Conservation (phyloP, 305 asterid species). For the Andrographis paniculata region DNA sequence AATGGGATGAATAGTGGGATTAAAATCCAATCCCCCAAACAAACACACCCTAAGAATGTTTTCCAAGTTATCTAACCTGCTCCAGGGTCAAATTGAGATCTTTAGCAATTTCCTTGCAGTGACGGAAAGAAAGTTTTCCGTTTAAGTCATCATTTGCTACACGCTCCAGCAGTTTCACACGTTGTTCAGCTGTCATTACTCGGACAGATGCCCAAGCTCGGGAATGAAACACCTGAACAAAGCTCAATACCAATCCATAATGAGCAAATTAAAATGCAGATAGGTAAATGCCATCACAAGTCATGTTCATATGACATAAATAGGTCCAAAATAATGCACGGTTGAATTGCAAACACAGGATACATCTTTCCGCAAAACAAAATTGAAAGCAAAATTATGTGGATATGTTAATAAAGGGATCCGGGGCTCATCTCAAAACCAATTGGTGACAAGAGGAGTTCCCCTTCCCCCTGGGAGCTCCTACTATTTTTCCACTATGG, state of each 20-base stretch:
- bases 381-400: not conserved
- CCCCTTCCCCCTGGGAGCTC: too few relatives aligned
- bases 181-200: slow-evolving; percentile 70
- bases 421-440: too few relatives aligned
- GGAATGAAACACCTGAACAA: slow-evolving; percentile 54
- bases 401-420: too few relatives aligned
- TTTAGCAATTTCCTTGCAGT: slow-evolving; percentile 72
- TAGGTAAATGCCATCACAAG: slow-evolving; percentile 10
- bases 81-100: slow-evolving; percentile 81
- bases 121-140: slow-evolving; percentile 58
- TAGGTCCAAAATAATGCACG: slow-evolving; percentile 13
- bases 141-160: slow-evolving; percentile 41
- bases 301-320: slow-evolving; percentile 10
- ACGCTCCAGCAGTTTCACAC: slow-evolving; percentile 62
- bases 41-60: not conserved
- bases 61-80: slow-evolving; percentile 57
- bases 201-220: slow-evolving; percentile 72
- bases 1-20: too few relatives aligned
- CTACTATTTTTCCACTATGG: too few relatives aligned
- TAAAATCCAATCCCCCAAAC: too few relatives aligned
- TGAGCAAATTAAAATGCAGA: slow-evolving; percentile 15
- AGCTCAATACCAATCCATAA: slow-evolving; percentile 18
- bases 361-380: slow-evolving; percentile 12
- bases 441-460: too few relatives aligned
- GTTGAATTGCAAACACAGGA: too few relatives aligned